phyloP scores from a whole-genome alignment of 306 rosid species.

The Ammopiptanthus mongolicus region DNA sequence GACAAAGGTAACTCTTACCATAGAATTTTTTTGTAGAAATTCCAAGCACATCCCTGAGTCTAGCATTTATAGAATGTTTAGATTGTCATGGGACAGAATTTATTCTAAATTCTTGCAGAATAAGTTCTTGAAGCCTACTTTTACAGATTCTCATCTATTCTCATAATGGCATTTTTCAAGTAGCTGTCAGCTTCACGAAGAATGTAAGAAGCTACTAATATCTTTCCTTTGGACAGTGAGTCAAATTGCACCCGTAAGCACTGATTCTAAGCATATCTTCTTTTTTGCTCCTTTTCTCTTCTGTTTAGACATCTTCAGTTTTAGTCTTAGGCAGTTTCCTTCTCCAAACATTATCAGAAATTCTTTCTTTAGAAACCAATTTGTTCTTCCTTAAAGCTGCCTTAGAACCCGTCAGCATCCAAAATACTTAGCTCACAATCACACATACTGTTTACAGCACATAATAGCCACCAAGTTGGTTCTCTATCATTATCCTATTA shows the following conservation, averaged over 20 bases:
- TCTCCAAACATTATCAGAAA: background rate
- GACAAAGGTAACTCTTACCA: background rate
- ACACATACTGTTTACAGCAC: background rate
- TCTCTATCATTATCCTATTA: background rate
- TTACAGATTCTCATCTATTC: too few relatives aligned
- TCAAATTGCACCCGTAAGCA: background rate
- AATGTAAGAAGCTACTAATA: background rate
- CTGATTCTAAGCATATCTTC: background rate
- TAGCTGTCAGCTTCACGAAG: background rate
- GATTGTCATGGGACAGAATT: background rate
- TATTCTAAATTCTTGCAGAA: slow-evolving; percentile 8
- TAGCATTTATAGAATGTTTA: background rate
- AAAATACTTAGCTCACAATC: background rate
- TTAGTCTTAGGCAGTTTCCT: background rate
- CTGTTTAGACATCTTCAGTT: background rate
- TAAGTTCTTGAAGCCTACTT: background rate
- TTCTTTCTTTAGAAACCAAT: background rate
- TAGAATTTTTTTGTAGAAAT: background rate
- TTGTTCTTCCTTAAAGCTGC: background rate
- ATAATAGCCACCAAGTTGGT: background rate
- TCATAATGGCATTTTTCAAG: background rate
- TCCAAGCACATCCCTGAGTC: slow-evolving; percentile 1
- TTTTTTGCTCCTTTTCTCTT: background rate
- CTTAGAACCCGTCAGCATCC: background rate
- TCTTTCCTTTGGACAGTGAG: background rate